Conservation (phyloP, 495 filamentous ascomycete genomes). For the Aspergillus nidulans region DNA sequence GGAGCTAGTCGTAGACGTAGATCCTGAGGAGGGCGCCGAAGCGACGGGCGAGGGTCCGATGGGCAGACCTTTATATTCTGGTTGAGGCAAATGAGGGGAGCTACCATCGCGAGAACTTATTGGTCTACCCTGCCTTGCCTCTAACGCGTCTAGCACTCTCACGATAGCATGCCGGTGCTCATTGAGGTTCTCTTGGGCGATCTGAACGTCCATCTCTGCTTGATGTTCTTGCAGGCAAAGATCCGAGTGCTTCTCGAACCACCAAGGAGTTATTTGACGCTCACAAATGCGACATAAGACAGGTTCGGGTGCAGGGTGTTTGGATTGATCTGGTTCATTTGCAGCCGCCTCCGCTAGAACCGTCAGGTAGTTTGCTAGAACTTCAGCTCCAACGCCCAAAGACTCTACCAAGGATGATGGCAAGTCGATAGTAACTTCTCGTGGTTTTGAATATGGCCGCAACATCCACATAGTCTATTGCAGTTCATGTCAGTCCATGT, state of each 20-base stretch:
- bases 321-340: conserved; percentile 81
- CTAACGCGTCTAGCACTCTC: conserved; percentile 86
- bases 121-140: conserved; percentile 69
- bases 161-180: conserved; percentile 96
- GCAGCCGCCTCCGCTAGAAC: conserved; percentile 79
- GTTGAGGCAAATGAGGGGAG: conserved; percentile 46
- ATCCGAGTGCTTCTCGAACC: conserved; percentile 99
- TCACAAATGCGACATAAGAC: conserved; percentile 97
- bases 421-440: conserved; percentile 92
- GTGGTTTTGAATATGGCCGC: conserved; percentile 80
- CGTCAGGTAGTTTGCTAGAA: conserved; percentile 90
- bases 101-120: conserved; percentile 54
- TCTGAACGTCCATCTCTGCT: conserved; percentile 94
- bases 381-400: conserved; percentile 87
- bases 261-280: conserved; percentile 97
- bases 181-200: conserved; percentile 86
- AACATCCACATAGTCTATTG: conserved; percentile 99
- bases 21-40: conserved; percentile 54
- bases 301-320: conserved; percentile 80
- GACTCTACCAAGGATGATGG: conserved; percentile 89
- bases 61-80: conserved; percentile 86
- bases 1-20: conserved; percentile 60
- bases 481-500: background rate
- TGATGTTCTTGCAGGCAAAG: conserved; percentile 92
- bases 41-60: conserved; percentile 65